Conservation (phyloP, 345 rosid genomes). For the Eucalyptus marginata region DNA sequence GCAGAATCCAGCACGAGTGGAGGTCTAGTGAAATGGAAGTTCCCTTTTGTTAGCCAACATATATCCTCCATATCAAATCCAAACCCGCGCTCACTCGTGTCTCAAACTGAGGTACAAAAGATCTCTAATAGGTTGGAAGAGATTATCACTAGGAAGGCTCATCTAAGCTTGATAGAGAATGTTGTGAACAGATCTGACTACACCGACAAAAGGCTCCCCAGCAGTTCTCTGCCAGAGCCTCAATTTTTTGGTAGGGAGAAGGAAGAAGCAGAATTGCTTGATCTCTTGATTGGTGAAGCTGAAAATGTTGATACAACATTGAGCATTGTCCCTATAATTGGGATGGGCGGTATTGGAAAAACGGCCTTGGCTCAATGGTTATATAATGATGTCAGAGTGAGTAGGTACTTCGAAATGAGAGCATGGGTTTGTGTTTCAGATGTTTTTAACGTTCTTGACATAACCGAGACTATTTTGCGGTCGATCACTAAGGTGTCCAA, state of each 20-base stretch:
- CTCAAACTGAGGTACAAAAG: not conserved
- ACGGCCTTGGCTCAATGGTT: not conserved
- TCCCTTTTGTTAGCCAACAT: not conserved
- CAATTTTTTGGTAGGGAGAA: not conserved
- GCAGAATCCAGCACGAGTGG: not conserved
- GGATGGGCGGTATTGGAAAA: not conserved
- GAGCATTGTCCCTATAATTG: not conserved
- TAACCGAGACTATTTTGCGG: too few relatives aligned
- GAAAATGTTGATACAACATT: not conserved
- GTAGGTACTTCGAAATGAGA: not conserved
- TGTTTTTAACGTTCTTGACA: not conserved
- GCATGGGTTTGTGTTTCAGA: not conserved
- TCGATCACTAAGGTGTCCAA: not conserved
- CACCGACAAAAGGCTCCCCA: not conserved
- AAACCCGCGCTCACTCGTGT: rapidly evolving
- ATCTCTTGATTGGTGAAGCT: not conserved
- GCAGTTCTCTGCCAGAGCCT: not conserved
- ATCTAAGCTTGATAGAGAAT: not conserved
- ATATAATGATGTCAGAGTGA: not conserved
- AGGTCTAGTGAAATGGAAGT: not conserved
- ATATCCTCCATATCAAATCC: not conserved
- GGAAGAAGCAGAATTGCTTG: not conserved
- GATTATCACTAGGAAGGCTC: not conserved
- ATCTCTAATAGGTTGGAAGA: not conserved
- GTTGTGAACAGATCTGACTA: rapidly evolving